phyloP scores from a whole-genome alignment of 176 grass and related monocot genomes.

The Oryza australiensis region DNA sequence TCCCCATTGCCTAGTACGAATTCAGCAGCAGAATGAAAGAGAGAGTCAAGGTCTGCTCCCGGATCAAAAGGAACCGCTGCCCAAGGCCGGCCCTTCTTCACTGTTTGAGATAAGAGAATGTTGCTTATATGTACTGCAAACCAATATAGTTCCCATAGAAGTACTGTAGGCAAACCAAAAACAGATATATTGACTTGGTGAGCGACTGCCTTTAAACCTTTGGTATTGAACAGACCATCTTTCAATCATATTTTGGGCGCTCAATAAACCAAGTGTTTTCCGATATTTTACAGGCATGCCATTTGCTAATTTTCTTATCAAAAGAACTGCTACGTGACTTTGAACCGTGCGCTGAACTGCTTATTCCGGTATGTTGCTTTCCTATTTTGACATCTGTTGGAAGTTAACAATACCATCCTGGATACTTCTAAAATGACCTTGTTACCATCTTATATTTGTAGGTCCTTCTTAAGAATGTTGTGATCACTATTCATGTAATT shows the following conservation, averaged over 20 bases:
- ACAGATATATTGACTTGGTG: neutral
- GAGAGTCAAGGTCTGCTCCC: too few relatives aligned
- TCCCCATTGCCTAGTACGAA: too few relatives aligned
- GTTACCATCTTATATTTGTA: constrained; percentile 20
- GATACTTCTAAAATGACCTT: constrained; percentile 5
- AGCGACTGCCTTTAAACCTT: neutral
- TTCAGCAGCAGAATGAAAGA: too few relatives aligned
- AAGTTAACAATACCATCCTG: neutral
- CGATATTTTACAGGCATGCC: constrained; percentile 63
- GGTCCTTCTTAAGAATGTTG: constrained; percentile 89
- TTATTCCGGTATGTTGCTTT: constrained; percentile 68
- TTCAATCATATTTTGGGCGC: neutral
- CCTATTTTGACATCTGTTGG: neutral
- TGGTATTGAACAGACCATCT: neutral
- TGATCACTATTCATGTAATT: constrained; percentile 90
- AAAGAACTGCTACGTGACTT: constrained; percentile 73
- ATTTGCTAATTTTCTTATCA: constrained; percentile 75
- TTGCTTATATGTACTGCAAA: neutral
- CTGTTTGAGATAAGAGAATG: neutral
- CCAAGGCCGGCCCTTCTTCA: too few relatives aligned
- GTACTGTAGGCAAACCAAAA: neutral
- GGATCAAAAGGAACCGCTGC: too few relatives aligned
- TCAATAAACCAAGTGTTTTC: neutral
- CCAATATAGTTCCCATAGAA: neutral
- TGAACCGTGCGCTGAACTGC: constrained; percentile 75